Conservation (phyloP, 208 protist genomes). For the Acanthamoeba healyi region DNA sequence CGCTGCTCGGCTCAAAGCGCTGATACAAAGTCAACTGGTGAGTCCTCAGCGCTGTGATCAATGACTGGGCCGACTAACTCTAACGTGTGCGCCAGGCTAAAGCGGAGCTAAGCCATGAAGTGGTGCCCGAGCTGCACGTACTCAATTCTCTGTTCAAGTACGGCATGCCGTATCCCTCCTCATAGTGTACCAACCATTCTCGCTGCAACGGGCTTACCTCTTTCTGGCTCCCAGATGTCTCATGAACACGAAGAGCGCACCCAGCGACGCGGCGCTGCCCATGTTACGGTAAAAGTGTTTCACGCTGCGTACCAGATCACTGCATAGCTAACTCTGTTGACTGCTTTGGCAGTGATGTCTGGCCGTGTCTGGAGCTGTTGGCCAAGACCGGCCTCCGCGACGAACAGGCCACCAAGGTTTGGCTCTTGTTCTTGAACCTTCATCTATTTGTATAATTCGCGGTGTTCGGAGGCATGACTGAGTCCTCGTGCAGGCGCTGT, state of each 20-base stretch:
- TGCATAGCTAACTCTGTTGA: too few relatives aligned
- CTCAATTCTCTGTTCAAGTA: conserved; percentile 14
- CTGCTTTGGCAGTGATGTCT: neutral
- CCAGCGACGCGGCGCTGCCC: neutral
- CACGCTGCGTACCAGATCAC: too few relatives aligned
- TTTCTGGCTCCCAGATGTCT: neutral
- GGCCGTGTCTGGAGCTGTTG: conserved; percentile 18
- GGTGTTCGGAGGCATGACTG: too few relatives aligned
- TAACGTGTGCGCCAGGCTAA: too few relatives aligned
- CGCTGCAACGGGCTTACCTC: too few relatives aligned
- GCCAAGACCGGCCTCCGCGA: neutral
- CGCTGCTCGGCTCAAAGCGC: neutral
- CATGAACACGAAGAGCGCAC: neutral
- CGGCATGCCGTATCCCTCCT: too few relatives aligned
- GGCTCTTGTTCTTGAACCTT: neutral
- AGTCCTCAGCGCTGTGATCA: too few relatives aligned
- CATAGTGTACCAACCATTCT: too few relatives aligned
- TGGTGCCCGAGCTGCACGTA: neutral
- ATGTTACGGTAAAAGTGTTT: neutral
- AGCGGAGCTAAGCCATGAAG: too few relatives aligned
- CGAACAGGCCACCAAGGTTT: neutral
- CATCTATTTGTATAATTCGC: too few relatives aligned
- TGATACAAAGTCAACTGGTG: too few relatives aligned
- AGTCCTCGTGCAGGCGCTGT: neutral
- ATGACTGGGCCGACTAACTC: too few relatives aligned